These are phyloP conservation scores for Fusarium sororula DNA, from an alignment of 2,329 filamentous ascomycete species.

Conservation along the genomic window DNA sequence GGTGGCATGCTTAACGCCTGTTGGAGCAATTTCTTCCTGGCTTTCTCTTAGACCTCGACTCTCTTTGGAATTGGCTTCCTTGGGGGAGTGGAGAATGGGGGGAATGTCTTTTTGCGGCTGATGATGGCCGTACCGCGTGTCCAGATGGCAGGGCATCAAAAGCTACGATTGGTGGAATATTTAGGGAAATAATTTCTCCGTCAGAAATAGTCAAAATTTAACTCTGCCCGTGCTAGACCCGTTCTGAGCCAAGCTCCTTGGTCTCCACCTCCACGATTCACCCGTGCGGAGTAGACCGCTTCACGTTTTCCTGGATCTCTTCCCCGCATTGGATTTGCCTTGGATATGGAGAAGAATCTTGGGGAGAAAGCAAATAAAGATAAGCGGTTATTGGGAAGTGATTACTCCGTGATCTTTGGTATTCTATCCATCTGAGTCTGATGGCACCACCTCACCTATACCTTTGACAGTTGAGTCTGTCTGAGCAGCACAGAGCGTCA, in stretches of 20 bases:
- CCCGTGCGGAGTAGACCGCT: slow-evolving; percentile 34
- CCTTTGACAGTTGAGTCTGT: neutral
- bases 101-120: slow-evolving; percentile 12
- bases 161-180: slow-evolving; percentile 26
- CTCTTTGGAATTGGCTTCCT: slow-evolving; percentile 7
- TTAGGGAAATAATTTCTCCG: slow-evolving; percentile 9
- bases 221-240: slow-evolving; percentile 23
- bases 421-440: neutral
- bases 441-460: neutral
- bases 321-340: slow-evolving; percentile 26
- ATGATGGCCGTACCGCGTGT: slow-evolving; percentile 13
- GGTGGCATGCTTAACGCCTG: slow-evolving; percentile 10
- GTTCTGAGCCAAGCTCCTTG: neutral
- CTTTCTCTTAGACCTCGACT: neutral
- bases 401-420: neutral
- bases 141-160: neutral
- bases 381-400: neutral
- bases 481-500: neutral
- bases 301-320: slow-evolving; percentile 15
- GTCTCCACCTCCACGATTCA: slow-evolving; percentile 27
- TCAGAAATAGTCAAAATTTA: neutral
- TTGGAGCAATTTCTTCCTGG: slow-evolving; percentile 6
- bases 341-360: slow-evolving; percentile 18
- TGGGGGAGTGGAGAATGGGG: slow-evolving; percentile 32
- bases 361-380: slow-evolving; percentile 12